A percentile compares a stretch with the other conserved stretches of the same genome.
Evolutionary conservation across 306 rosid genomes (phyloP).

Genomic region (Gynostemma pentaphyllum): DNA sequence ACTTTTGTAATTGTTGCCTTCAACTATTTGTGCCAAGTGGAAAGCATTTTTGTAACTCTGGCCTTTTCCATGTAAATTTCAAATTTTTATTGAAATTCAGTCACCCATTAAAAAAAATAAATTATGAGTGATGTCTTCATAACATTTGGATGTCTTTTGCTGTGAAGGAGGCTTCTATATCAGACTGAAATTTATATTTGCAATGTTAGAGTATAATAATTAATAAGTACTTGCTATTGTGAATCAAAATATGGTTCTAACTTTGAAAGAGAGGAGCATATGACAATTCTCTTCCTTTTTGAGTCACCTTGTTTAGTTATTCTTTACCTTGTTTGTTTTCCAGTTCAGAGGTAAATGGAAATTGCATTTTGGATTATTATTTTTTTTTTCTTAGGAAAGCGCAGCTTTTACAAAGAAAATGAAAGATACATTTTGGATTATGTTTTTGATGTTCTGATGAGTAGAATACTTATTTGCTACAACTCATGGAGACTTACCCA

Average conservation of each 20-base stretch:
- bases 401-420: too few relatives aligned
- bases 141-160: neutral
- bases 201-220: neutral
- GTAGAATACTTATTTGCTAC: neutral
- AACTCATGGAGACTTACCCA: neutral
- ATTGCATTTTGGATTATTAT: neutral
- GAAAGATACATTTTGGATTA: neutral
- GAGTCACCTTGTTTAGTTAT: neutral
- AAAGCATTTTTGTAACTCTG: too few relatives aligned
- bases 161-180: neutral
- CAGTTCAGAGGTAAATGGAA: neutral
- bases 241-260: neutral
- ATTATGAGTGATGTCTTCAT: too few relatives aligned
- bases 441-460: neutral
- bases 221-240: neutral
- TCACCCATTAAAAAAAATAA: too few relatives aligned
- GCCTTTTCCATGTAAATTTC: too few relatives aligned
- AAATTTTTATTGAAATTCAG: too few relatives aligned
- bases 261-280: neutral
- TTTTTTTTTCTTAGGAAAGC: too few relatives aligned
- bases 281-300: neutral
- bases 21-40: too few relatives aligned
- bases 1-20: too few relatives aligned
- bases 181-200: neutral
- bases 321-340: neutral